Conservation (phyloP, 2,329 filamentous ascomycete species). For the Cercospora sojina region DNA sequence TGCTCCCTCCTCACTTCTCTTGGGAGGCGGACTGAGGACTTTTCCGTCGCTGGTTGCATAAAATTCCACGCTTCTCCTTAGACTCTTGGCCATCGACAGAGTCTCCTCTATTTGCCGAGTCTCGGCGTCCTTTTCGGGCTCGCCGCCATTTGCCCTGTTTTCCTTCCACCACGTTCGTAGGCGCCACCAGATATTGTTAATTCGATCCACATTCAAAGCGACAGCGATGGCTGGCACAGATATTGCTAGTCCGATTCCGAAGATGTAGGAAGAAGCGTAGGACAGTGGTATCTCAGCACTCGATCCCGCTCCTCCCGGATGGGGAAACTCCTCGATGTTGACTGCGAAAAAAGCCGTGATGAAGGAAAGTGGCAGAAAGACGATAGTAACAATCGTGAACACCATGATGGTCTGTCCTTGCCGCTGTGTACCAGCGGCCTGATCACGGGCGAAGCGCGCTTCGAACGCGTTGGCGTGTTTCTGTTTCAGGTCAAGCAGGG, state of each 20-base stretch:
- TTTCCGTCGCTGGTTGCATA: constrained; percentile 18
- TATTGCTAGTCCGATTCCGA: constrained; percentile 56
- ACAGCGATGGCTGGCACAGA: constrained; percentile 42
- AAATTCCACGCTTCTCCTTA: constrained; percentile 24
- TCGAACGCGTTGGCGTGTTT: constrained; percentile 68
- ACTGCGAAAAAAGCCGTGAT: constrained; percentile 58
- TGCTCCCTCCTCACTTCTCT: constrained; percentile 16
- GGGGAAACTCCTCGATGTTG: constrained; percentile 52
- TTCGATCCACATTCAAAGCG: constrained; percentile 25
- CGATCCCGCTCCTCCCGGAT: constrained; percentile 22
- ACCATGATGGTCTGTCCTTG: constrained; percentile 60
- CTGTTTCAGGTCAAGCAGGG: constrained; percentile 66
- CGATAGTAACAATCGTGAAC: constrained; percentile 60
- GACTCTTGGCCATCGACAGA: constrained; percentile 21
- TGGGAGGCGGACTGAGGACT: constrained; percentile 12
- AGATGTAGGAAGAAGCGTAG: constrained; percentile 58
- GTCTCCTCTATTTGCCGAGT: constrained; percentile 18
- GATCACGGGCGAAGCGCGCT: constrained; percentile 60
- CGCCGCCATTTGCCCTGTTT: background rate
- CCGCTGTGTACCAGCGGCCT: constrained; percentile 60
- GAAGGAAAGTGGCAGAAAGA: constrained; percentile 57
- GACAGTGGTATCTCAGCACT: constrained; percentile 34
- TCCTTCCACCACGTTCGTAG: constrained; percentile 8
- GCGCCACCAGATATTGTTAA: constrained; percentile 15
- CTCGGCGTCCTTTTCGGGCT: constrained; percentile 6